A percentile compares a stretch with the other conserved stretches of the same genome.
Conservation (phyloP, 2,329 filamentous ascomycete species). For the Beauveria sp. region DNA sequence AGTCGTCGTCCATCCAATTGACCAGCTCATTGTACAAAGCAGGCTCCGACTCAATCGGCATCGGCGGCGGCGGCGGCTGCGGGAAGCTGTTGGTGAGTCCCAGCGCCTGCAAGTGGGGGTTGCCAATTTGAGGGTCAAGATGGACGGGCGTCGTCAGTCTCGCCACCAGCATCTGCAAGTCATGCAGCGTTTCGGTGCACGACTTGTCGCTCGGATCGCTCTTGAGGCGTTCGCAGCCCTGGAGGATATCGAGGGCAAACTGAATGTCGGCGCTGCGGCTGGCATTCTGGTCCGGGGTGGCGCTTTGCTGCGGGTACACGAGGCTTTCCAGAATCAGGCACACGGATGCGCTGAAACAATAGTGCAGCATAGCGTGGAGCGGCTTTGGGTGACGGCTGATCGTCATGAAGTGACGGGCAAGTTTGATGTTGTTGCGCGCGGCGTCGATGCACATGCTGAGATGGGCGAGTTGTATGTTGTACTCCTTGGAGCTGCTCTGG, state of each 20-base stretch:
- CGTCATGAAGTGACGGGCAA: slow-evolving; percentile 33
- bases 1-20: slow-evolving; percentile 31
- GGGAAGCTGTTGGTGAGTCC: slow-evolving; percentile 8
- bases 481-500: slow-evolving; percentile 18
- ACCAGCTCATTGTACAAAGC: slow-evolving; percentile 29
- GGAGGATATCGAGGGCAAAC: slow-evolving; percentile 35
- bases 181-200: slow-evolving; percentile 30
- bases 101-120: slow-evolving; percentile 14
- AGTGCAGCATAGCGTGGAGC: slow-evolving; percentile 37
- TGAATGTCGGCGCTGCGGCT: slow-evolving; percentile 26
- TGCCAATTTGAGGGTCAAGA: slow-evolving; percentile 16
- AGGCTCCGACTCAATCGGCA: slow-evolving; percentile 23
- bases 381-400: slow-evolving; percentile 32
- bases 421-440: slow-evolving; percentile 37
- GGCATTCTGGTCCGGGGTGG: slow-evolving; percentile 13
- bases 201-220: slow-evolving; percentile 31
- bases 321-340: slow-evolving; percentile 40
- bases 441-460: slow-evolving; percentile 12
- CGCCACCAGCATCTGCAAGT: slow-evolving; percentile 29
- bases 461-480: slow-evolving; percentile 15
- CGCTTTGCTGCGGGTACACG: slow-evolving; percentile 25
- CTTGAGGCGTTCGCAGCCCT: slow-evolving; percentile 27
- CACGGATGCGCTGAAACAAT: slow-evolving; percentile 43
- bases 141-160: slow-evolving; percentile 22
- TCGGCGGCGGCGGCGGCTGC: slow-evolving; percentile 16